phyloP scores from a whole-genome alignment of 1,139 yeast genomes.

The Saccharomyces pastorianus region DNA sequence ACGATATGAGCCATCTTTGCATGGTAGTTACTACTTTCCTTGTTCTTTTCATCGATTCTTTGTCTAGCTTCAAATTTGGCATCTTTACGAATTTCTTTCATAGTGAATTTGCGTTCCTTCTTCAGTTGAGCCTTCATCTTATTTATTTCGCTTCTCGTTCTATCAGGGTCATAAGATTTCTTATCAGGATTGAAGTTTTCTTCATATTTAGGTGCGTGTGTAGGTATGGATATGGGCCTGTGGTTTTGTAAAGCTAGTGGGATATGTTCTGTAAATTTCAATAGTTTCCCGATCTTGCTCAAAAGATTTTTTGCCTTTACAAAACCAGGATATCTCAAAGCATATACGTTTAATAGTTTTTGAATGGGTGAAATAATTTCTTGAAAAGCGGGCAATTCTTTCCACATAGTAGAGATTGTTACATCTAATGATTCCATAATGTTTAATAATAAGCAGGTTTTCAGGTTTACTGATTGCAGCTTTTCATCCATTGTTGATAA shows the following conservation, averaged over 20 bases:
- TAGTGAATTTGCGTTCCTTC: conserved; percentile 81
- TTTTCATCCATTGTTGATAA: conserved; percentile 18
- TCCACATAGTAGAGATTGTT: conserved; percentile 41
- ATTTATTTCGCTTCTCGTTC: conserved; percentile 69
- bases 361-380: conserved; percentile 38
- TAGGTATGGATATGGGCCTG: conserved; percentile 74
- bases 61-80: conserved; percentile 81
- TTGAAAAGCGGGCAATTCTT: conserved; percentile 52
- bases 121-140: conserved; percentile 80
- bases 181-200: conserved; percentile 94
- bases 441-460: conserved; percentile 31
- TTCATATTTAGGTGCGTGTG: conserved; percentile 86
- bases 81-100: conserved; percentile 88
- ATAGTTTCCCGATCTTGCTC: conserved; percentile 42
- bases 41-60: conserved; percentile 69
- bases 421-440: conserved; percentile 26
- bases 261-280: conserved; percentile 47
- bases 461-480: conserved; percentile 18
- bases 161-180: conserved; percentile 81
- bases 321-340: conserved; percentile 19
- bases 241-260: conserved; percentile 84
- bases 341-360: conserved; percentile 17
- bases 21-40: conserved; percentile 71
- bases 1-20: conserved; percentile 81
- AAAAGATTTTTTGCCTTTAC: conserved; percentile 27